Conservation (phyloP, 805 yeast genomes). For the Kodamaea neixiangensis region DNA sequence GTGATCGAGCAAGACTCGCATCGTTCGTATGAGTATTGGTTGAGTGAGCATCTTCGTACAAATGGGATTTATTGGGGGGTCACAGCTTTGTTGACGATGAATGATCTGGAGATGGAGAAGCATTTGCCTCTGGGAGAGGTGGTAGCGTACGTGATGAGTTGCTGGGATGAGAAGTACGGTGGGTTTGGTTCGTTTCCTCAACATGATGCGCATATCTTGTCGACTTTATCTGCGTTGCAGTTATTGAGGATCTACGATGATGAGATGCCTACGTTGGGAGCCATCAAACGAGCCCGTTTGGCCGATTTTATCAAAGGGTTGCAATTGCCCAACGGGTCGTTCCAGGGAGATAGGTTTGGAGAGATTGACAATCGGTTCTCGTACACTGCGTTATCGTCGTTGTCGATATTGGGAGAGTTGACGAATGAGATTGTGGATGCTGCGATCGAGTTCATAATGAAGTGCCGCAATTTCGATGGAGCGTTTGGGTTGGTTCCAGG, state of each 20-base stretch:
- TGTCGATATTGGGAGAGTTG: slow-evolving; percentile 68
- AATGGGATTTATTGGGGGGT: slow-evolving; percentile 97
- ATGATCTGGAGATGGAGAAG: slow-evolving; percentile 40
- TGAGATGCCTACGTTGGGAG: slow-evolving; percentile 47
- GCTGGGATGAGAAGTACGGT: slow-evolving; percentile 60
- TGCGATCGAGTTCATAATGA: slow-evolving; percentile 63
- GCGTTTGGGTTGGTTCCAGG: slow-evolving; percentile 94
- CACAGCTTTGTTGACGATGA: slow-evolving; percentile 66
- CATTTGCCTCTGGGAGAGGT: slow-evolving; percentile 65
- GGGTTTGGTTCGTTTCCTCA: slow-evolving; percentile 90
- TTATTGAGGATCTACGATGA: slow-evolving; percentile 64
- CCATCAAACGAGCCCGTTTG: slow-evolving; percentile 31
- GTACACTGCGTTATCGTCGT: slow-evolving; percentile 74
- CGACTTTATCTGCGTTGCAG: slow-evolving; percentile 87
- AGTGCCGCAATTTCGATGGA: slow-evolving; percentile 91
- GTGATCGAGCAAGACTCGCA: slow-evolving; percentile 38
- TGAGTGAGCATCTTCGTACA: slow-evolving; percentile 84
- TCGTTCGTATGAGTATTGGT: slow-evolving; percentile 75
- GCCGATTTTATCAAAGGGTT: slow-evolving; percentile 39
- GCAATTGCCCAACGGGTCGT: slow-evolving; percentile 67
- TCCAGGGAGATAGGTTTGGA: slow-evolving; percentile 88
- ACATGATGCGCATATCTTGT: slow-evolving; percentile 85
- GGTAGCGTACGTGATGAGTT: slow-evolving; percentile 64
- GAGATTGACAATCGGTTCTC: slow-evolving; percentile 92
- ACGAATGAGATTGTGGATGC: slow-evolving; percentile 55